Percentiles rank a stretch among this genome's conserved stretches.
Evolutionary conservation across 495 filamentous ascomycete species (phyloP).

Genomic region (Daldinia bambusicola): DNA sequence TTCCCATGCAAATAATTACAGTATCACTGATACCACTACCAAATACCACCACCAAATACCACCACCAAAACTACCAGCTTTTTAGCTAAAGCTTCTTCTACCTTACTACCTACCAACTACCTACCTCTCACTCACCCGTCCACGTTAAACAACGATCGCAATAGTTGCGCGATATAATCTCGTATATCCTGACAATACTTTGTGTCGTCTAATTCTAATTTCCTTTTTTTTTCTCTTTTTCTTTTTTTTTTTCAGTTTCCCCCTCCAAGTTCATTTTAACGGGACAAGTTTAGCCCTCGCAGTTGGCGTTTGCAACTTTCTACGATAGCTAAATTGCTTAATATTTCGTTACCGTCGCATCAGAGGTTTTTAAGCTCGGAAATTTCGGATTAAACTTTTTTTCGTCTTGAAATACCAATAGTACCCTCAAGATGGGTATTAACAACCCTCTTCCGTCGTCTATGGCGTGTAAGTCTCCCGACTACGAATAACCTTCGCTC

Average conservation of each 20-base stretch:
- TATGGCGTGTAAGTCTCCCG: conserved; percentile 63
- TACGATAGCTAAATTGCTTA: conserved; percentile 7
- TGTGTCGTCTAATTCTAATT: not conserved
- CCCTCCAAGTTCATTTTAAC: not conserved
- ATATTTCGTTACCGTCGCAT: conserved; percentile 19
- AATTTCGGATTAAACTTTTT: conserved; percentile 15
- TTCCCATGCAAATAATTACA: not conserved
- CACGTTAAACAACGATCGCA: not conserved
- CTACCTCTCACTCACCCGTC: not conserved
- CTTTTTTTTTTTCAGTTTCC: too few species aligned
- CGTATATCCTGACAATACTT: not conserved
- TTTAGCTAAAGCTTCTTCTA: conserved; percentile 27
- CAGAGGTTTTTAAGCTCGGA: conserved; percentile 20
- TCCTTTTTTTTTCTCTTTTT: too few species aligned
- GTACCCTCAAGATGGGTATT: conserved; percentile 59
- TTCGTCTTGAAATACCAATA: conserved; percentile 13
- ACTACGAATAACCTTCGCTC: conserved; percentile 11
- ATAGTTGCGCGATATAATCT: conserved; percentile 14
- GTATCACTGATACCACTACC: not conserved
- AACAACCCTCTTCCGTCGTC: conserved; percentile 69
- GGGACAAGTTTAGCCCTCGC: conserved; percentile 20
- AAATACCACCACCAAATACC: conserved; percentile 12
- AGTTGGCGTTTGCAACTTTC: conserved; percentile 26
- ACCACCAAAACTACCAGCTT: conserved; percentile 7
- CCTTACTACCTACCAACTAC: conserved; percentile 5